These are phyloP conservation scores for Penicillium mononematosum DNA, from an alignment of 495 filamentous ascomycete genomes.

Conservation along the genomic window DNA sequence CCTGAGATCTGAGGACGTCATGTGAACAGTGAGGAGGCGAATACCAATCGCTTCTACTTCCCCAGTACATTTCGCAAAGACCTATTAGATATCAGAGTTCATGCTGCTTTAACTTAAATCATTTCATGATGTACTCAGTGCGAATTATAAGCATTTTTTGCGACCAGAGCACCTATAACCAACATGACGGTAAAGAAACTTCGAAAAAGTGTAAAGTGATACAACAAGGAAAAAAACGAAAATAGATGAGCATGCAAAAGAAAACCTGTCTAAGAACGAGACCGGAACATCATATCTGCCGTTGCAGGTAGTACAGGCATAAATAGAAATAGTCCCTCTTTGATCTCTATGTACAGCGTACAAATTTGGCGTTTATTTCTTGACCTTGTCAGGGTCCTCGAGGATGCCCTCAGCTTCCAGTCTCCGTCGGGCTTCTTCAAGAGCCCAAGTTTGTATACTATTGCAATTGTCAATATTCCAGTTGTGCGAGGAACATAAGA, in stretches of 20 bases:
- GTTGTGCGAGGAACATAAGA: slow-evolving; percentile 3
- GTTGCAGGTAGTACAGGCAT: slow-evolving; percentile 33
- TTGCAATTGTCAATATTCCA: slow-evolving; percentile 26
- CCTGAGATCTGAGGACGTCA: slow-evolving; percentile 46
- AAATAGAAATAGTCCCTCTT: slow-evolving; percentile 36
- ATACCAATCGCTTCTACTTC: background rate
- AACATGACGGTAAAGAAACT: slow-evolving; percentile 29
- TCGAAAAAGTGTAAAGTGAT: slow-evolving; percentile 38
- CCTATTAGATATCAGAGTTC: background rate
- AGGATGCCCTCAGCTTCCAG: slow-evolving; percentile 94
- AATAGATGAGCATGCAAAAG: slow-evolving; percentile 39
- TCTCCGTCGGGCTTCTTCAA: slow-evolving; percentile 91
- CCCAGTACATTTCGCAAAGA: background rate
- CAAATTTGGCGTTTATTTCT: slow-evolving; percentile 41
- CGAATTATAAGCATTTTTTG: slow-evolving; percentile 13
- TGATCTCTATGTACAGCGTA: slow-evolving; percentile 50
- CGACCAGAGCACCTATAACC: slow-evolving; percentile 24
- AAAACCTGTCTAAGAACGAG: slow-evolving; percentile 43
- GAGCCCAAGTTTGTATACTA: slow-evolving; percentile 98
- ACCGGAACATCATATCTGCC: slow-evolving; percentile 39
- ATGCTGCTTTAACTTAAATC: background rate
- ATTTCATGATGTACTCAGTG: slow-evolving; percentile 6
- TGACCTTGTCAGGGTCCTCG: slow-evolving; percentile 62
- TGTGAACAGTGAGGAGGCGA: background rate
- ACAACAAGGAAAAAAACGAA: slow-evolving; percentile 34